Conservation (phyloP, 192 early-diverging fungal species). For the Coemansia sp. region DNA sequence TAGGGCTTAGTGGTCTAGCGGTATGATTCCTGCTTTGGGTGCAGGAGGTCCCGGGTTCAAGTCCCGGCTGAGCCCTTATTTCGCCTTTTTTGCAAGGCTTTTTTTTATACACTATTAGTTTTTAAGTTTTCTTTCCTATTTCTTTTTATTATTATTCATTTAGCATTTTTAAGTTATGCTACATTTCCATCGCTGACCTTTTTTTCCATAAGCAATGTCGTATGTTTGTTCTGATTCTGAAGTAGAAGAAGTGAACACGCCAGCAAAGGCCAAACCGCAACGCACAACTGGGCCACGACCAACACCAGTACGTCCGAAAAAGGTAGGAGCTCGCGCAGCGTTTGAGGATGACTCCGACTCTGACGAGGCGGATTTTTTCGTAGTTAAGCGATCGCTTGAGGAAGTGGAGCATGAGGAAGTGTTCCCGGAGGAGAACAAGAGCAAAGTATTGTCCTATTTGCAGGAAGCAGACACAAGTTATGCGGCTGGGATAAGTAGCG, state of each 20-base stretch:
- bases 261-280: conserved; percentile 8
- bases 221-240: conserved; percentile 21
- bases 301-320: background rate
- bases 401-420: background rate
- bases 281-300: conserved; percentile 14
- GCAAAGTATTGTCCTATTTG: background rate
- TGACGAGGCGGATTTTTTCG: conserved; percentile 26
- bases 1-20: conserved; percentile 55
- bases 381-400: background rate
- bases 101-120: background rate
- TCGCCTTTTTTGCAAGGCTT: background rate
- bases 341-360: conserved; percentile 18
- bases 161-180: background rate
- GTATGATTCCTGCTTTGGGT: conserved; percentile 60
- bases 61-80: conserved; percentile 53
- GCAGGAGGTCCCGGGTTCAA: conserved; percentile 60
- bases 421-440: background rate
- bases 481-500: conserved; percentile 5
- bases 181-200: background rate
- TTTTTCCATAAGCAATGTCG: conserved; percentile 5
- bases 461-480: background rate
- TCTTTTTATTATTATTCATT: no score
- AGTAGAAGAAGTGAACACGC: conserved; percentile 17
- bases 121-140: no score
- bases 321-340: background rate